Evolutionary conservation across 331 rosid species (phyloP), one percentile per base, ranked within the genome.

Genomic region (Pyrus hybrid): DNA sequence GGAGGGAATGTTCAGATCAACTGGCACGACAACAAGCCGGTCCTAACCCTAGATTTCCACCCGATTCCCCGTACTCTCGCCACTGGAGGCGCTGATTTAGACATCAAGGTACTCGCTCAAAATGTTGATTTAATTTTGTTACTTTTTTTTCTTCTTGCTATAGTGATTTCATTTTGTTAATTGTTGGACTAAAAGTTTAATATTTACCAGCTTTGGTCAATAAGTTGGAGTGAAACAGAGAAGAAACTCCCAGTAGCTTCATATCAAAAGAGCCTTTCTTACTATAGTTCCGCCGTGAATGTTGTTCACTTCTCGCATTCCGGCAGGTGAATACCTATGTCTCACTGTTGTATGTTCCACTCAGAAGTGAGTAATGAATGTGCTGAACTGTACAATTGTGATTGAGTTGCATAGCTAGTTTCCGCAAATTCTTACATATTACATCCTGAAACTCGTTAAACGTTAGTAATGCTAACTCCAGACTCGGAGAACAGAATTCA

Each of bases 31-130:
- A 71, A 86, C 1, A 94, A 91, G 80, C 96, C 97, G 7, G 89
- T 92, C 17, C 82, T 94, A 63, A 82, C 96, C 83, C 91, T 92
- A 18, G 99, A 94, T 77, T 92, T 90, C 74, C 93, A 92, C 69
- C 96, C 96, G 9, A 75, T 73, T 78, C 84, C 97, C 47, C 67
- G 86, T 76, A 87, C 86, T 63, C 92, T 94, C 23, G 99, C 99
- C 76, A 92, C 99, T 47, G 99, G 91, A 73, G 99, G 99, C 83
- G 97, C 99, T 76, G 99, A 94, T 83, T 92, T 82, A 83, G 99
- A 89, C 81, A 92, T 94, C 88, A 92, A 94, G 97, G 97, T 93
- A 3, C 43, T 22, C 68, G 11, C 67, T 17, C 3, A 56, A 10
- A 9, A 11, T 33, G 26, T 22, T 13, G 35, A 26, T 33, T 20